phyloP scores from a whole-genome alignment of 2,329 filamentous ascomycete species.

The Zasmidium citrigriseum region DNA sequence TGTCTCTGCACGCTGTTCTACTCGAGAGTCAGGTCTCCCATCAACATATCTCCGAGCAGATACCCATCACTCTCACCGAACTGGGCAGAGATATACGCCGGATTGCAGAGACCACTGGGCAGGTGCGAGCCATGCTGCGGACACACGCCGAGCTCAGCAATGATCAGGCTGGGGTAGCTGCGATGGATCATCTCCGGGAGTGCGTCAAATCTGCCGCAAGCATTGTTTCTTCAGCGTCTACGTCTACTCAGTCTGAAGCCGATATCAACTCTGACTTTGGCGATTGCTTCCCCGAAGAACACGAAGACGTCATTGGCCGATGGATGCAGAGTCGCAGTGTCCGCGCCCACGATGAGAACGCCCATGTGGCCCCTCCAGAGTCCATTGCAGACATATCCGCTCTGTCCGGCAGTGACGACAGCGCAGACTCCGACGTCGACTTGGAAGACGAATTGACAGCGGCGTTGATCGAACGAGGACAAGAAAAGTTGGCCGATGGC shows the following conservation, averaged over 20 bases:
- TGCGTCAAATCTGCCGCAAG: constrained; percentile 8
- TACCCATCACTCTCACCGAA: not conserved
- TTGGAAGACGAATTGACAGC: constrained; percentile 5
- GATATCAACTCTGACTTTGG: constrained; percentile 5
- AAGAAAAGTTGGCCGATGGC: constrained; percentile 1
- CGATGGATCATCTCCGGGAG: not conserved
- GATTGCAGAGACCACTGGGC: not conserved
- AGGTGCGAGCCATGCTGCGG: not conserved
- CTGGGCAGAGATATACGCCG: constrained; percentile 2
- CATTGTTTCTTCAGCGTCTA: constrained; percentile 6
- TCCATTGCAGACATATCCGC: not conserved
- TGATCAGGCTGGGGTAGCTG: not conserved
- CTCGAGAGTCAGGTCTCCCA: constrained; percentile 2
- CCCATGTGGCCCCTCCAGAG: not conserved
- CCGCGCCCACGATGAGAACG: not conserved
- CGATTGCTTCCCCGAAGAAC: constrained; percentile 5
- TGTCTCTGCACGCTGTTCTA: constrained; percentile 3
- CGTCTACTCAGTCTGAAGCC: not conserved
- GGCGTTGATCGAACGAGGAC: not conserved
- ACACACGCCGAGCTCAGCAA: not conserved
- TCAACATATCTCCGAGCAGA: not conserved
- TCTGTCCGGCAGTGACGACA: not conserved
- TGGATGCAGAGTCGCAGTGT: not conserved
- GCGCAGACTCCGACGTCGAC: constrained; percentile 1
- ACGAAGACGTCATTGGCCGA: not conserved